phyloP scores from a whole-genome alignment of 306 rosid genomes.

The Alnus glutinosa region DNA sequence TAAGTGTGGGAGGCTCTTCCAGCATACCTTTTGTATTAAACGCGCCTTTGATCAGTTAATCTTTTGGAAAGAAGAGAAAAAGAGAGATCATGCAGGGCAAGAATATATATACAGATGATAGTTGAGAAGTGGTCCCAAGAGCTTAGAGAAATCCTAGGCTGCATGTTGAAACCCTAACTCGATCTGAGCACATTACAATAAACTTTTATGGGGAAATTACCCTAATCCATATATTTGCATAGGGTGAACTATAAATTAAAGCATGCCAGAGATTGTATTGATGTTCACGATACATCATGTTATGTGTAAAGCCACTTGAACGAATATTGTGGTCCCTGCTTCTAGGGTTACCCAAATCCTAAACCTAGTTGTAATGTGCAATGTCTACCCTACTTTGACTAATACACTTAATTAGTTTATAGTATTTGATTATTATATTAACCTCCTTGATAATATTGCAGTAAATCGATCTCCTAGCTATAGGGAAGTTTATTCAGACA shows the following conservation, averaged over 20 bases:
- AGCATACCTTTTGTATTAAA: not conserved
- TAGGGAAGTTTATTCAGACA: not conserved
- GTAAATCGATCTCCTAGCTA: not conserved
- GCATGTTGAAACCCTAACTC: constrained; percentile 42
- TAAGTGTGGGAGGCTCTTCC: not conserved
- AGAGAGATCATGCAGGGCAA: not conserved
- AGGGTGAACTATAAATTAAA: constrained; percentile 33
- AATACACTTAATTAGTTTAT: not conserved
- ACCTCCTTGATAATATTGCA: not conserved
- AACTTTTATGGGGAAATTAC: constrained; percentile 26
- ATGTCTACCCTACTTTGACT: constrained; percentile 21
- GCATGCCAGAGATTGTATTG: constrained; percentile 68
- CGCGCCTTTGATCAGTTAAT: not conserved
- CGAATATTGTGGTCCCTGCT: constrained; percentile 54
- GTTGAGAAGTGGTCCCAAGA: constrained; percentile 85
- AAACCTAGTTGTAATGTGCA: constrained; percentile 42
- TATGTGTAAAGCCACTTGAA: constrained; percentile 45
- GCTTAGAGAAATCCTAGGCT: constrained; percentile 19
- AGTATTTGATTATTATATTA: not conserved
- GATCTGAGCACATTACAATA: too few species aligned
- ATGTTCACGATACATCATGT: constrained; percentile 52
- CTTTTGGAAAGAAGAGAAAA: constrained; percentile 19
- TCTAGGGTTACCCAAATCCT: constrained; percentile 57
- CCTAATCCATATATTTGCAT: constrained; percentile 21
- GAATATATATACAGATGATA: constrained; percentile 11